phyloP scores from a whole-genome alignment of 352 stramenopile genomes.

The Thraustochytrium sp. region DNA sequence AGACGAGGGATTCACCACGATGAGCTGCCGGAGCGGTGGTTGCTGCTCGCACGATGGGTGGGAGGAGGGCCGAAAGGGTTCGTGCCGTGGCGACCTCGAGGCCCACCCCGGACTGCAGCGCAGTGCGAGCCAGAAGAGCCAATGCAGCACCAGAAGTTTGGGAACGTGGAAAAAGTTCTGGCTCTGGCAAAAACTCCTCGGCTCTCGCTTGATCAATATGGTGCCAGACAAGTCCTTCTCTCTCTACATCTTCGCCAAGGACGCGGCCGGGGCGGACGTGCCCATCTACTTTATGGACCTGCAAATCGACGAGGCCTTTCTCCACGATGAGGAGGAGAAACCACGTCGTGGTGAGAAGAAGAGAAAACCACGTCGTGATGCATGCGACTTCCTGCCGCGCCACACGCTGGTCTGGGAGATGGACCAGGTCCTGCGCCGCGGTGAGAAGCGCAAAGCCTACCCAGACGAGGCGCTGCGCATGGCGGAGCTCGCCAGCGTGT shows the following conservation, averaged over 20 bases:
- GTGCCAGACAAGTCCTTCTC: background rate
- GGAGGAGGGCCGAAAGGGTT: no score
- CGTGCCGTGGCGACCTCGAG: no score
- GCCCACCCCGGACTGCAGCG: background rate
- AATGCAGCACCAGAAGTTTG: no score
- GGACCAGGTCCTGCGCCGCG: background rate
- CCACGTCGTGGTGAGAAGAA: background rate
- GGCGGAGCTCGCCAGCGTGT: background rate
- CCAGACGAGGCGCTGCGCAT: background rate
- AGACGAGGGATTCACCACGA: no score
- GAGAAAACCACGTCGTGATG: background rate
- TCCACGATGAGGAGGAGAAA: no score
- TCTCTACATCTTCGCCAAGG: background rate
- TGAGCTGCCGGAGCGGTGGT: no score
- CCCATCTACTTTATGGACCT: background rate
- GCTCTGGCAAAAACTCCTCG: background rate
- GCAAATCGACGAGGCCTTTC: background rate
- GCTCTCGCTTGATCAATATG: background rate
- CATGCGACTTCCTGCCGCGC: background rate
- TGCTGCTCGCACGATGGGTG: no score
- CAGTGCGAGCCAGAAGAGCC: no score
- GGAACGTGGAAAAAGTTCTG: background rate
- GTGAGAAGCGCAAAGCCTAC: background rate
- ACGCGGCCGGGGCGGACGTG: background rate
- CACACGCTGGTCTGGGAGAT: background rate